phyloP scores from a whole-genome alignment of 139 green algal species.

The Coelastrella sp. region DNA sequence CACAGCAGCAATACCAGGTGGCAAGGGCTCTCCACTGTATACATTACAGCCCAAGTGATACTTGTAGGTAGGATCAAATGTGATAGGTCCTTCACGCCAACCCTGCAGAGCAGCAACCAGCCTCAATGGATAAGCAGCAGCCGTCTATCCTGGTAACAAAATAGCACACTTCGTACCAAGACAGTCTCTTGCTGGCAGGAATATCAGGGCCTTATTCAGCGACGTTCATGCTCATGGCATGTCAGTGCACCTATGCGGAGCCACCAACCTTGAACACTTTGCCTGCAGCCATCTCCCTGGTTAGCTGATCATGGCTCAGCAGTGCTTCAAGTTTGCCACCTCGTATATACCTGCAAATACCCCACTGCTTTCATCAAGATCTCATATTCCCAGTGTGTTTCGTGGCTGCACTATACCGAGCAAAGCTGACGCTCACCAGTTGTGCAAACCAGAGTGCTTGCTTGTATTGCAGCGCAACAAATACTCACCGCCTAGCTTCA shows the following conservation, averaged over 20 bases:
- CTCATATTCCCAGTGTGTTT: no score
- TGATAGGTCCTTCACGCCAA: slow-evolving; percentile 83
- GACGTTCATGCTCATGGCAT: no score
- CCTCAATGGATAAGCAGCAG: no score
- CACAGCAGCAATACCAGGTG: slow-evolving; percentile 18
- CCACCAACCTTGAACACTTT: slow-evolving; percentile 64
- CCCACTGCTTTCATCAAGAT: neutral
- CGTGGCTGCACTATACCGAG: no score
- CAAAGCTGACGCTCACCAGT: no score
- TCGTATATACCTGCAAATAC: slow-evolving; percentile 34
- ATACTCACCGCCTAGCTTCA: slow-evolving; percentile 18
- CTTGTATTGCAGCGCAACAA: no score
- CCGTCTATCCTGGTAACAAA: no score
- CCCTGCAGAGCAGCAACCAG: slow-evolving; percentile 49
- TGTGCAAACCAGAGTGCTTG: no score
- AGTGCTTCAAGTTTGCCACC: slow-evolving; percentile 56
- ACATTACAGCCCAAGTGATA: slow-evolving; percentile 76
- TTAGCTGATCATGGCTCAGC: slow-evolving; percentile 75
- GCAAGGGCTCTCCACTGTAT: slow-evolving; percentile 68
- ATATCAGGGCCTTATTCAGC: no score
- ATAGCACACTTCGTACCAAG: no score
- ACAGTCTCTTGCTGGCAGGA: no score
- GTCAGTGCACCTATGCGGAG: no score
- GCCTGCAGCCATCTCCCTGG: slow-evolving; percentile 59
- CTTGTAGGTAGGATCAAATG: slow-evolving; percentile 96